A percentile compares a stretch with the other conserved stretches of the same genome.
Evolutionary conservation across 495 filamentous ascomycete species (phyloP).

Genomic region (Ramalina peruviana): DNA sequence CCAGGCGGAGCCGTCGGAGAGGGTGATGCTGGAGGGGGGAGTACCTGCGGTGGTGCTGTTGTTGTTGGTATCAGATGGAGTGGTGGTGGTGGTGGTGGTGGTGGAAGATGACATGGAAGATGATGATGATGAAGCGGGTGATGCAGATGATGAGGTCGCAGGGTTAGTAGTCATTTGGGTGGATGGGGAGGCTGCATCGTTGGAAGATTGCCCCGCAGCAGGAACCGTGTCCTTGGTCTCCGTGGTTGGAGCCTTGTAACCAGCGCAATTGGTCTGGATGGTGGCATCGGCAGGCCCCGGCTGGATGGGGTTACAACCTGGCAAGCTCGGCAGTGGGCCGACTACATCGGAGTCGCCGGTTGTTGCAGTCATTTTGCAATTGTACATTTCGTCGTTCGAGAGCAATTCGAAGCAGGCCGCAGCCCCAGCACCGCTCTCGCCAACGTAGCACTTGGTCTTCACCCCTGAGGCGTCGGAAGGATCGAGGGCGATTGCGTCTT

Average conservation of each 20-base stretch:
- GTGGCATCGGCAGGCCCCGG: slow-evolving; percentile 4
- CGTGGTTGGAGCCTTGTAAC: background rate
- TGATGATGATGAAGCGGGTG: background rate
- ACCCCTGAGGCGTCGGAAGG: background rate
- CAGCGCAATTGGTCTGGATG: slow-evolving; percentile 1
- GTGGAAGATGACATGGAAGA: background rate
- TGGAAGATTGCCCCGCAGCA: background rate
- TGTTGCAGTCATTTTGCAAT: background rate
- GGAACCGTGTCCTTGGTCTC: background rate
- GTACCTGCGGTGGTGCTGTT: background rate
- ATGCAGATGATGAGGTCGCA: background rate
- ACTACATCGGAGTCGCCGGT: background rate
- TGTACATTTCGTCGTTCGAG: background rate
- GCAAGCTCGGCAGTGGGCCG: background rate
- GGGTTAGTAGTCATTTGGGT: background rate
- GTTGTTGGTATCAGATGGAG: background rate
- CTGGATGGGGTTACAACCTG: slow-evolving; percentile 15
- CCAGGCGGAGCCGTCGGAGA: slow-evolving; percentile 6
- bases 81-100: background rate
- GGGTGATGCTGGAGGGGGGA: slow-evolving; percentile 1
- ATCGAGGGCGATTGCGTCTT: slow-evolving; percentile 3
- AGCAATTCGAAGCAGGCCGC: background rate
- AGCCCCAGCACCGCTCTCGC: background rate
- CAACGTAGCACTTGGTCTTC: slow-evolving; percentile 2
- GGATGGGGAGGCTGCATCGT: background rate